These are phyloP conservation scores for Microcyclospora pomicola DNA, from an alignment of 2,329 filamentous ascomycete species.

Conservation along the genomic window DNA sequence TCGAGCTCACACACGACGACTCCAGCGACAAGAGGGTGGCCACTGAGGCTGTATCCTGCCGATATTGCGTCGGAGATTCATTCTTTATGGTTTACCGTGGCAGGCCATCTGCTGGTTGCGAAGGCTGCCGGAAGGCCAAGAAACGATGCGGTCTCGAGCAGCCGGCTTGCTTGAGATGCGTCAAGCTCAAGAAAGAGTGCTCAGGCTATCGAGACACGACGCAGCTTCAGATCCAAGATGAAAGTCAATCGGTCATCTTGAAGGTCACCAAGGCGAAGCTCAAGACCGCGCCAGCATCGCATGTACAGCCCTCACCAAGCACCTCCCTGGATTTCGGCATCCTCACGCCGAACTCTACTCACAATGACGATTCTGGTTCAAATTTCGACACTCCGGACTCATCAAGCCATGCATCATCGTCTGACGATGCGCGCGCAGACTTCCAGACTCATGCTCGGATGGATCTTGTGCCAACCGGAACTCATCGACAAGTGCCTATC, in stretches of 20 bases:
- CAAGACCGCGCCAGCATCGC: conserved; percentile 10
- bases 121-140: conserved; percentile 21
- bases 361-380: conserved; percentile 12
- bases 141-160: conserved; percentile 20
- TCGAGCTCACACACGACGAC: too few relatives aligned
- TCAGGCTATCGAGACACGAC: conserved; percentile 21
- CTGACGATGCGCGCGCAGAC: not conserved
- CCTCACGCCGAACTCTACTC: conserved; percentile 5
- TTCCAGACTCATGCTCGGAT: not conserved
- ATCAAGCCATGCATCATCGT: conserved; percentile 2
- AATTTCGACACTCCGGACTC: conserved; percentile 17
- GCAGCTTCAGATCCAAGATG: conserved; percentile 21
- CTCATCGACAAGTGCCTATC: not conserved
- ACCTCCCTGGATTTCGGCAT: conserved; percentile 5
- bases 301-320: not conserved
- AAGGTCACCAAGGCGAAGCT: conserved; percentile 15
- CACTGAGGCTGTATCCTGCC: too few relatives aligned
- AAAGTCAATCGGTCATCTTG: conserved; percentile 16
- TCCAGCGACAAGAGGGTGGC: too few relatives aligned
- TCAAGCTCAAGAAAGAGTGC: conserved; percentile 19
- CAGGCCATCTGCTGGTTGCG: conserved; percentile 21
- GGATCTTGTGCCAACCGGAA: not conserved
- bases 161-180: conserved; percentile 19
- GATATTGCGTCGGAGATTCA: too few relatives aligned
- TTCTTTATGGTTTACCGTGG: conserved; percentile 17